A percentile compares a stretch with the other conserved stretches of the same genome.
Evolutionary conservation across 2,329 filamentous ascomycete genomes (phyloP).

Genomic region (Colletotrichum nymphaeae): DNA sequence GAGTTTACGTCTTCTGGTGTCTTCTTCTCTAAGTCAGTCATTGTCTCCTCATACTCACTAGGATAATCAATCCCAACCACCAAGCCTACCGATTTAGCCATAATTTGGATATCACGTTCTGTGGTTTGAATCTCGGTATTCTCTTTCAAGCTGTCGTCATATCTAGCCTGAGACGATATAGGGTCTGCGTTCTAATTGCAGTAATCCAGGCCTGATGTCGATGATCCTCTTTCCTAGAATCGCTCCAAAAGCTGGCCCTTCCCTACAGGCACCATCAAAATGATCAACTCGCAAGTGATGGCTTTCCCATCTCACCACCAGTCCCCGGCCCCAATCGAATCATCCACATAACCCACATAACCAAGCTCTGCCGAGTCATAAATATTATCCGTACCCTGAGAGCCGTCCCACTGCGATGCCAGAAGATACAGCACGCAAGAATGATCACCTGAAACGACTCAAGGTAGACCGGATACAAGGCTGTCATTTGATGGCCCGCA

Average conservation of each 20-base stretch:
- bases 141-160: neutral
- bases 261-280: neutral
- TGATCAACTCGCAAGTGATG: neutral
- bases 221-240: neutral
- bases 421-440: neutral
- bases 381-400: neutral
- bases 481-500: neutral
- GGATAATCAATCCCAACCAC: accelerated
- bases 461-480: neutral
- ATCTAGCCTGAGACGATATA: neutral
- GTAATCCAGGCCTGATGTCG: neutral
- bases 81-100: no score
- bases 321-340: neutral
- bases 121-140: no score
- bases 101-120: no score
- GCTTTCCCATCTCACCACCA: neutral
- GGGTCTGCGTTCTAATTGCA: neutral
- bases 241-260: neutral
- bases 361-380: neutral
- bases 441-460: neutral
- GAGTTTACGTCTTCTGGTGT: no score
- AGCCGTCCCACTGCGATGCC: neutral
- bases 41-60: no score
- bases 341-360: no score
- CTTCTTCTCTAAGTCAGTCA: no score